A percentile compares a stretch with the other conserved stretches of the same genome.
phyloP scores from a whole-genome alignment of 345 rosid genomes.

The Brassica rapa region DNA sequence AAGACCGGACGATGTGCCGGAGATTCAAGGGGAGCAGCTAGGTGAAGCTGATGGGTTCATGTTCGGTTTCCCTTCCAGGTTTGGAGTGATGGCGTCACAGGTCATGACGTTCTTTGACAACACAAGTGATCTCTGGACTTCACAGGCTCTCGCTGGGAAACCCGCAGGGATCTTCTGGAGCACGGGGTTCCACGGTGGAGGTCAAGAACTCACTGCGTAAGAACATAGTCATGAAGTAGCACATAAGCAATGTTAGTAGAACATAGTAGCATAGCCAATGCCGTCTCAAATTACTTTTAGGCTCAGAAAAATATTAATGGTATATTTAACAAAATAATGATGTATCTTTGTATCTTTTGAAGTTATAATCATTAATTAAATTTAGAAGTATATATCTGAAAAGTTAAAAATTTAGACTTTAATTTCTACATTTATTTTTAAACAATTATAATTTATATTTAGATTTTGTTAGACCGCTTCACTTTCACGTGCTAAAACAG shows the following conservation, averaged over 20 bases:
- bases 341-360: no score
- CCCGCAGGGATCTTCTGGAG: constrained; percentile 99
- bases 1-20: constrained; percentile 74
- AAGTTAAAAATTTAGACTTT: no score
- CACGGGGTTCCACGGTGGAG: constrained; percentile 94
- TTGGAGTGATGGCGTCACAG: constrained; percentile 94
- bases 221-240: constrained; percentile 30
- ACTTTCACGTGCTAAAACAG: no score
- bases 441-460: no score
- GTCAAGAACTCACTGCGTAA: constrained; percentile 96
- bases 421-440: no score
- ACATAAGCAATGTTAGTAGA: not conserved
- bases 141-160: constrained; percentile 89
- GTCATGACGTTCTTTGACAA: constrained; percentile 88
- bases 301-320: no score
- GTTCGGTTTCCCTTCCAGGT: constrained; percentile 94
- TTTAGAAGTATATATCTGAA: no score
- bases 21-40: constrained; percentile 73
- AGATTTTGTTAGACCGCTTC: no score
- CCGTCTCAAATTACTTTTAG: no score
- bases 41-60: constrained; percentile 87
- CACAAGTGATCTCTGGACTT: constrained; percentile 65
- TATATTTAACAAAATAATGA: no score
- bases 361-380: no score
- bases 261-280: not conserved